These are phyloP conservation scores for Mallotus repandus DNA, from an alignment of 441 rosid genomes.

Conservation along the genomic window DNA sequence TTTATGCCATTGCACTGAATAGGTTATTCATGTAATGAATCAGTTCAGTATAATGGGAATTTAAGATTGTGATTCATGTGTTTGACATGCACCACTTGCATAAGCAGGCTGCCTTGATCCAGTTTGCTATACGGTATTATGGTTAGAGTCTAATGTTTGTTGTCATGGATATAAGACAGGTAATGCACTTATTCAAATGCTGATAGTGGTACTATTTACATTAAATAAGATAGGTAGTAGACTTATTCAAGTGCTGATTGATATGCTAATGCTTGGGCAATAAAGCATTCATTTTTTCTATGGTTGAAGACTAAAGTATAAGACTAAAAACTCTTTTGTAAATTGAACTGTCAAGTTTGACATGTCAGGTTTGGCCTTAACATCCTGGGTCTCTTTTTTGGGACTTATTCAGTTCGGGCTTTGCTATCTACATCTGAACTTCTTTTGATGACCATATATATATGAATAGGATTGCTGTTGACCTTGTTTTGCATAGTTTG, in stretches of 20 bases:
- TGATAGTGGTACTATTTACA: neutral
- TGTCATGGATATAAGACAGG: neutral
- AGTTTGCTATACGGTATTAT: neutral
- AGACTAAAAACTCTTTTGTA: neutral
- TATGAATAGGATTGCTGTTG: neutral
- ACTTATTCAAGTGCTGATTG: neutral
- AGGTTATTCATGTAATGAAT: neutral
- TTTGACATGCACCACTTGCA: neutral
- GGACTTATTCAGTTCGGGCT: neutral
- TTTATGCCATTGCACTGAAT: slow-evolving; percentile 1
- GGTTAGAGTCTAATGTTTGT: neutral
- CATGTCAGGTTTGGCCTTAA: neutral
- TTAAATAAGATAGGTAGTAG: neutral
- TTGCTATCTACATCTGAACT: neutral
- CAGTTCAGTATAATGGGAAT: neutral
- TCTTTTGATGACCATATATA: neutral
- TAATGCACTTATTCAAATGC: neutral
- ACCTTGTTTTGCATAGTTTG: neutral
- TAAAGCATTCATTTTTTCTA: neutral
- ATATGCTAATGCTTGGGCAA: neutral
- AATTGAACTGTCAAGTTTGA: neutral
- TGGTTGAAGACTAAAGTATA: neutral
- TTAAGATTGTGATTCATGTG: neutral
- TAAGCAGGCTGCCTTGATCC: neutral
- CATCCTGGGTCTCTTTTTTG: neutral